Base-by-base conservation (phyloP, 1,284 basidiomycete genomes). In the Quambalaria eucalypti region DNA sequence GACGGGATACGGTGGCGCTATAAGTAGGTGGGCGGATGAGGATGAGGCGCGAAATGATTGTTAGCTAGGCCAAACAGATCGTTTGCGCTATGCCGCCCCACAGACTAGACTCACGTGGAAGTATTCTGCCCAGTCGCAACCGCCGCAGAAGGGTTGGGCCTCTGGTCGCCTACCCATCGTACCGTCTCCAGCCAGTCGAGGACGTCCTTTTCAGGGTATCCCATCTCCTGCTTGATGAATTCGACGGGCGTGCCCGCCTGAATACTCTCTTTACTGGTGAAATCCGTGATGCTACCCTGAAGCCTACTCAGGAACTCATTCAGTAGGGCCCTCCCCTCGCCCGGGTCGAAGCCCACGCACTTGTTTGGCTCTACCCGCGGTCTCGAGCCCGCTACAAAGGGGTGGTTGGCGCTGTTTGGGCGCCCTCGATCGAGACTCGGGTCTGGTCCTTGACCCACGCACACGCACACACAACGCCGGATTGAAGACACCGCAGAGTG, bases 151-250 rank as follows among this genome's bases (percentile, higher is more conserved):
- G 50, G 33, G 6, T 66, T 64, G 7, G 56, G 48, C 3, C 68
- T 63, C 31, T 52, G 26, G 25, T 73, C 71, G 2, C 65, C 66
- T 0, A 54, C 66, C 69, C 69, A 73, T 2, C 70, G 61, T 4
- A 76, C 66, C 14, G 65, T 67, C 21, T 61, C 54, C 23, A 65
- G 52, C 75, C 79, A 68, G 36, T 84, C 84, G 77, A 82, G 79
- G 60, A 92, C 83, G 69, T 92, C 90, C 58, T 83, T 81, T 54
- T 85, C 82, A 48, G 84, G 81, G 71, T 96, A 73, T 16, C 52
- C 51, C 36, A 68, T 59, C 9, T 59, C 53, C 14, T 57, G 21
- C 23, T 63, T 55, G 48, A 74, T 68, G 21, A 53, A 67, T 3
- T 51, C n/a, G 14, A 53, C 48, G 3, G 60, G 56, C 14, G 46